Percentiles rank a stretch among this genome's conserved stretches.
Evolutionary conservation across 2,329 filamentous ascomycete species (phyloP).

Genomic region (Diaporthe vexans): DNA sequence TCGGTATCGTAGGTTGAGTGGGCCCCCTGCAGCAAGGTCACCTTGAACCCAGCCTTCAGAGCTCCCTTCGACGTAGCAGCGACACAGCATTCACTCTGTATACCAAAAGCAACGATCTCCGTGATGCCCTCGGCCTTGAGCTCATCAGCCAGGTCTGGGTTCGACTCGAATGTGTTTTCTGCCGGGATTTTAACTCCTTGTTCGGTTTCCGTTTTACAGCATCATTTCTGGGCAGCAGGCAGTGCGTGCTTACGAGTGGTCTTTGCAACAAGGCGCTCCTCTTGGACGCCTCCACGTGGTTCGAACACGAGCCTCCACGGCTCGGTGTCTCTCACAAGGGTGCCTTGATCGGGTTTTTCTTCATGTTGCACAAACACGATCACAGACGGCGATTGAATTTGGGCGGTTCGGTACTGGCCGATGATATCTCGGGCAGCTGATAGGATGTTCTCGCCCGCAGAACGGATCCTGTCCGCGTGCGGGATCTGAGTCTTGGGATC

Average conservation of each 20-base stretch:
- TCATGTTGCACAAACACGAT: slow-evolving; percentile 52
- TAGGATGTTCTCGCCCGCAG: slow-evolving; percentile 46
- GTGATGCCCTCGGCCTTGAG: slow-evolving; percentile 46
- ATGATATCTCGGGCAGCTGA: slow-evolving; percentile 42
- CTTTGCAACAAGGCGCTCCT: slow-evolving; percentile 48
- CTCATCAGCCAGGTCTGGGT: slow-evolving; percentile 47
- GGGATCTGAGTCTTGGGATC: slow-evolving; percentile 47
- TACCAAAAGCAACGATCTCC: slow-evolving; percentile 48
- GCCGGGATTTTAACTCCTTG: neutral
- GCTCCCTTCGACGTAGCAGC: slow-evolving; percentile 48
- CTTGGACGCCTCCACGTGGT: slow-evolving; percentile 41
- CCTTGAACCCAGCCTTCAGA: slow-evolving; percentile 48
- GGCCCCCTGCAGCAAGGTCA: slow-evolving; percentile 49
- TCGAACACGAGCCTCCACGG: slow-evolving; percentile 50
- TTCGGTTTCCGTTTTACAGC: neutral
- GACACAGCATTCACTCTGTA: slow-evolving; percentile 53
- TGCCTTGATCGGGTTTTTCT: slow-evolving; percentile 45
- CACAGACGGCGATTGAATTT: slow-evolving; percentile 27
- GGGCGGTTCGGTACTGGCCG: slow-evolving; percentile 24
- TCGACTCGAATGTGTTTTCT: slow-evolving; percentile 50
- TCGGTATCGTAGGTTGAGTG: slow-evolving; percentile 50
- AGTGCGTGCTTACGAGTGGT: slow-evolving; percentile 45
- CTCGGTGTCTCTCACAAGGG: slow-evolving; percentile 45
- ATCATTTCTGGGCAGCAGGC: neutral
- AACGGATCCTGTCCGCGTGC: slow-evolving; percentile 45